These are phyloP conservation scores for Fusarium sterilihyphosum DNA, from an alignment of 2,329 filamentous ascomycete genomes.

Conservation along the genomic window DNA sequence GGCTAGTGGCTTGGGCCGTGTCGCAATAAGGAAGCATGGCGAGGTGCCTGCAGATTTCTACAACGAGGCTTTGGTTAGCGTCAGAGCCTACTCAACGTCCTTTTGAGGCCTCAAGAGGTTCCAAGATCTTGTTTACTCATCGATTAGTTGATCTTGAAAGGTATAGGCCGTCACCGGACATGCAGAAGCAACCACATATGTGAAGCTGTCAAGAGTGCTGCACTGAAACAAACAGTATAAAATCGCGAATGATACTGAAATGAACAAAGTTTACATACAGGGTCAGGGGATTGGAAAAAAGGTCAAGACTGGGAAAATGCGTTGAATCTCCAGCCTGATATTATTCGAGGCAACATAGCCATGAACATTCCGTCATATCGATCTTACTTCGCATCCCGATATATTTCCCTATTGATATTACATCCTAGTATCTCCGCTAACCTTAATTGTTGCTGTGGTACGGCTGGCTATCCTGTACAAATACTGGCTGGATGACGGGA, in stretches of 20 bases:
- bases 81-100: neutral
- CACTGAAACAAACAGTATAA: accelerated
- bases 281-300: neutral
- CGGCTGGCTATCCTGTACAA: neutral
- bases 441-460: neutral
- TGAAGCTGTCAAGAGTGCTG: neutral
- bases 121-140: accelerated
- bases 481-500: neutral
- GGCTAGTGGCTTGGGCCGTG: neutral
- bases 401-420: accelerated
- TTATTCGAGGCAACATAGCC: accelerated
- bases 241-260: accelerated
- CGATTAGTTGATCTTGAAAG: neutral
- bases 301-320: accelerated
- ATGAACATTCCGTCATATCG: accelerated
- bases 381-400: neutral
- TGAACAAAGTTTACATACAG: accelerated
- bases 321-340: neutral
- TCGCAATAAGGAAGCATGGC: neutral
- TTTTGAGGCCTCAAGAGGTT: accelerated
- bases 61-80: neutral
- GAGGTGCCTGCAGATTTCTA: neutral
- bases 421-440: accelerated
- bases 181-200: neutral
- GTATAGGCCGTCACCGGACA: neutral